A percentile compares a stretch with the other conserved stretches of the same genome.
These are phyloP conservation scores for Leccinum fallax DNA, from an alignment of 1,284 basidiomycete species.

Conservation along the genomic window DNA sequence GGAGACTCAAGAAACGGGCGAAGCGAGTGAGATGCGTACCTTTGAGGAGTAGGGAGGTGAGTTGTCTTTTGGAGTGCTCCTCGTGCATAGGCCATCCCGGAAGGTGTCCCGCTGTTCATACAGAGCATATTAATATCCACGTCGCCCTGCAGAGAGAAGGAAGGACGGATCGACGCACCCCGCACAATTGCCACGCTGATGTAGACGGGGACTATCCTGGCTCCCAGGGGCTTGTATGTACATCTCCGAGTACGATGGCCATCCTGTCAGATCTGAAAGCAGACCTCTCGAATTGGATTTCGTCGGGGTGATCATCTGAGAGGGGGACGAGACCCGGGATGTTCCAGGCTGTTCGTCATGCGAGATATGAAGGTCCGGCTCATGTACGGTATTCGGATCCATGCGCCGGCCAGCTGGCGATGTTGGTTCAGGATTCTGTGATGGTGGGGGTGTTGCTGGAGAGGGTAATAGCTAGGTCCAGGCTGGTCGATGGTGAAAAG, in stretches of 20 bases:
- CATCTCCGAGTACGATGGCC: constrained; percentile 21
- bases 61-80: constrained; percentile 14
- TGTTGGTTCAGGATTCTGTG: background rate
- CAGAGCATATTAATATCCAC: constrained; percentile 1
- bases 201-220: constrained; percentile 6
- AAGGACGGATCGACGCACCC: constrained; percentile 20
- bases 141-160: background rate
- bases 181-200: constrained; percentile 9
- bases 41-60: constrained; percentile 34
- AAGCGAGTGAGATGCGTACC: constrained; percentile 11
- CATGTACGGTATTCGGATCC: constrained; percentile 8
- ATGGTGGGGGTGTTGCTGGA: background rate
- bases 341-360: constrained; percentile 4
- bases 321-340: constrained; percentile 4
- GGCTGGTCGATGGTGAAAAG: constrained; percentile 7
- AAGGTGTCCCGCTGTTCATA: constrained; percentile 14
- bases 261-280: constrained; percentile 19
- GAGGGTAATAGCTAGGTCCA: background rate
- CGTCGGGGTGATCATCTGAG: constrained; percentile 15
- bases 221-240: constrained; percentile 20
- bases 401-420: background rate
- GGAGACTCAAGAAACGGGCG: background rate
- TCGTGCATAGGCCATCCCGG: background rate
- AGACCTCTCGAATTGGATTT: constrained; percentile 12
- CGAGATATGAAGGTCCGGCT: constrained; percentile 7